Conservation (phyloP, 2,329 filamentous ascomycete species). For the Setomelanomma holmii region DNA sequence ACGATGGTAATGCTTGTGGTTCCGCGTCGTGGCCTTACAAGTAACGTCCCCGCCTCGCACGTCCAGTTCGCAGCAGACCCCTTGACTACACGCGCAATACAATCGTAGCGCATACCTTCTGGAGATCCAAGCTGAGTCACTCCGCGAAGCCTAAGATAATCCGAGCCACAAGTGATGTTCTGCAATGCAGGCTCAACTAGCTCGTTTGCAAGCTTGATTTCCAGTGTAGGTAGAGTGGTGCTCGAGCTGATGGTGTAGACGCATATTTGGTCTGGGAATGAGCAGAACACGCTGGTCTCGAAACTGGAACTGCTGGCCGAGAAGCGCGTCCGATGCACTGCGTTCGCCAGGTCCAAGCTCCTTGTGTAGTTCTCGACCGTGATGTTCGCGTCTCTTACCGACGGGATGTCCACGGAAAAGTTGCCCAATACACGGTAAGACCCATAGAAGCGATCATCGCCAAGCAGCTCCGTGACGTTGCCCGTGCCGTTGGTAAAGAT, state of each 20-base stretch:
- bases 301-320: constrained; percentile 38
- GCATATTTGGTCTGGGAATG: constrained; percentile 52
- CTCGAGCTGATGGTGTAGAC: constrained; percentile 46
- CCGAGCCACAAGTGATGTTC: constrained; percentile 46
- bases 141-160: constrained; percentile 25
- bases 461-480: constrained; percentile 50
- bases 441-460: constrained; percentile 51
- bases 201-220: constrained; percentile 53
- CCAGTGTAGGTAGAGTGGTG: constrained; percentile 50
- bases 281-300: constrained; percentile 55
- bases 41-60: constrained; percentile 3
- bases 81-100: constrained; percentile 39
- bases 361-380: constrained; percentile 48
- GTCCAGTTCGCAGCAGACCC: neutral
- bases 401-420: constrained; percentile 50
- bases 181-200: constrained; percentile 39
- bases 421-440: constrained; percentile 58
- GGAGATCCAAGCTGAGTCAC: constrained; percentile 51
- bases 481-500: constrained; percentile 61
- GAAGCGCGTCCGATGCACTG: constrained; percentile 47
- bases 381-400: constrained; percentile 18
- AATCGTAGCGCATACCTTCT: constrained; percentile 56
- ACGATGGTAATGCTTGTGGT: constrained; percentile 49
- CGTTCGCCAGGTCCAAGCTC: constrained; percentile 54
- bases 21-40: constrained; percentile 8